These are phyloP conservation scores for Boletus subparvulus DNA, from an alignment of 768 basidiomycete species.

Conservation along the genomic window DNA sequence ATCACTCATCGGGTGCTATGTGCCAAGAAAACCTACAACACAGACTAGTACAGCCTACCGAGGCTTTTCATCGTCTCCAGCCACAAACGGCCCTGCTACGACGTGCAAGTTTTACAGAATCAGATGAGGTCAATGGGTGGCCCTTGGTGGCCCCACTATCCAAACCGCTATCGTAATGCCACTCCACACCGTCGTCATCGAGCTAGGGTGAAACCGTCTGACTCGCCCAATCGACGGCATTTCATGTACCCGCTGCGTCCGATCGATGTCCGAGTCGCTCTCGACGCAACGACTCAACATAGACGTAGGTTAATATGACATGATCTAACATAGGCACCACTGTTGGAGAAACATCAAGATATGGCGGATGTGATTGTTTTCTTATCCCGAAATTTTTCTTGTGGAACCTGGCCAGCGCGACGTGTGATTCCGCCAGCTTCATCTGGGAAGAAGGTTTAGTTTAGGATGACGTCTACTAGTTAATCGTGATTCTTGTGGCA, in stretches of 20 bases:
- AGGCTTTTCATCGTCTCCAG: neutral
- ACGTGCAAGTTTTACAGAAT: no score
- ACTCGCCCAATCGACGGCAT: neutral
- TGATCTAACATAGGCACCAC: conserved; percentile 26
- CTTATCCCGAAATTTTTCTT: conserved; percentile 24
- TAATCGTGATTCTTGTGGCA: neutral
- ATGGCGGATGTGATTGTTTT: conserved; percentile 24
- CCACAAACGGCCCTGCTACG: neutral
- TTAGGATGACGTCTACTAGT: neutral
- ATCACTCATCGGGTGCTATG: neutral
- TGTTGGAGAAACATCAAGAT: conserved; percentile 24
- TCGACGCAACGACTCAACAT: conserved; percentile 26
- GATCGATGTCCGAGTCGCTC: conserved; percentile 19
- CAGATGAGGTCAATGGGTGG: neutral
- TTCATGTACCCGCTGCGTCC: neutral
- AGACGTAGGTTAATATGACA: conserved; percentile 29
- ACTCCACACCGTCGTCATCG: neutral
- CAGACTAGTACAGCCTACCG: neutral
- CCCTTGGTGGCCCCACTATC: neutral
- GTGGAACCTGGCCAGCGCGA: conserved; percentile 21
- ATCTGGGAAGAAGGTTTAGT: conserved; percentile 13
- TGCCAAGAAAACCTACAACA: neutral
- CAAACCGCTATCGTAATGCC: neutral
- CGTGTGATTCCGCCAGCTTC: conserved; percentile 16
- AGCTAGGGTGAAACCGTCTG: neutral